Evolutionary conservation across 2,329 filamentous ascomycete species (phyloP).

Genomic region (Lasiodiplodia citricola): DNA sequence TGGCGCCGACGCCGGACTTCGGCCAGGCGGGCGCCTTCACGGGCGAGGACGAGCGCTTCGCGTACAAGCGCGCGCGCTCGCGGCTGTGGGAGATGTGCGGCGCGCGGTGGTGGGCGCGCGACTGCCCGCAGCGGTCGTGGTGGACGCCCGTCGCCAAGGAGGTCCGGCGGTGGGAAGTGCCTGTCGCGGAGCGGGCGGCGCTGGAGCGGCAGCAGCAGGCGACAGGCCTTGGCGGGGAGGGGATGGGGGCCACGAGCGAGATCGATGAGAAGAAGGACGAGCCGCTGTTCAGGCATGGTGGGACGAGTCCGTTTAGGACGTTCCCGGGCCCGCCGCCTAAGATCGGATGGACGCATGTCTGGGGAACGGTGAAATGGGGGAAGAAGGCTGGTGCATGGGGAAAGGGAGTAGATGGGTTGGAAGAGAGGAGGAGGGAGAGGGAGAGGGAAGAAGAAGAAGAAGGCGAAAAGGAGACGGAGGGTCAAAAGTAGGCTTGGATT

Average conservation of each 20-base stretch:
- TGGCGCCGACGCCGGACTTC: conserved; percentile 61
- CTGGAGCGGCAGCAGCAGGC: not conserved
- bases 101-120: conserved; percentile 70
- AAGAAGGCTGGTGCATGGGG: conserved; percentile 60
- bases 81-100: conserved; percentile 85
- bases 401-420: conserved; percentile 54
- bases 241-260: conserved; percentile 30
- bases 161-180: conserved; percentile 69
- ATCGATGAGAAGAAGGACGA: conserved; percentile 38
- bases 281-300: conserved; percentile 49
- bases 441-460: conserved; percentile 14
- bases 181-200: conserved; percentile 7
- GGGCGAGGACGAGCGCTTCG: conserved; percentile 81
- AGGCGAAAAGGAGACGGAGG: not conserved
- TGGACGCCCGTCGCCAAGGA: conserved; percentile 70
- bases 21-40: conserved; percentile 71
- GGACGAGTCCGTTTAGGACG: conserved; percentile 54
- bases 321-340: conserved; percentile 54
- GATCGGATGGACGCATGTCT: conserved; percentile 59
- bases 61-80: conserved; percentile 76
- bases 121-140: conserved; percentile 53
- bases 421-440: conserved; percentile 45
- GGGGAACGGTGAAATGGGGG: conserved; percentile 60
- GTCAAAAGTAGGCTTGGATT: not conserved
- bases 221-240: conserved; percentile 22